phyloP scores from a whole-genome alignment of 768 basidiomycete species.

The Lactarius deliciosus region DNA sequence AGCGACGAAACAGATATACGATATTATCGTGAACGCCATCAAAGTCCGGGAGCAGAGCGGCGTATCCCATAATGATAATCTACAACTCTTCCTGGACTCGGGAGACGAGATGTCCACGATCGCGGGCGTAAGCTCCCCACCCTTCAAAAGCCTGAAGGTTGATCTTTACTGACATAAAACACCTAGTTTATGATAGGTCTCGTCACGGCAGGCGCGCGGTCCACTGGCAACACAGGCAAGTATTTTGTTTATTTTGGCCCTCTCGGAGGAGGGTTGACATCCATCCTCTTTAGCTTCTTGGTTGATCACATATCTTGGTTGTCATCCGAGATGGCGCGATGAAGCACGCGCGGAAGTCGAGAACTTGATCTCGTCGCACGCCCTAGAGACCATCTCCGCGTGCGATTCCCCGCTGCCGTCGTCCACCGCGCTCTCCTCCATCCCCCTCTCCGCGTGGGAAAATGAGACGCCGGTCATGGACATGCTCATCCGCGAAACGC shows the following conservation, averaged over 20 bases:
- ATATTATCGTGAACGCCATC: conserved; percentile 60
- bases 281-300: conserved; percentile 54
- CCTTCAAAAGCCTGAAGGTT: conserved; percentile 5
- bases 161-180: conserved; percentile 26
- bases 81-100: conserved; percentile 72
- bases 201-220: conserved; percentile 76
- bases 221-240: conserved; percentile 70
- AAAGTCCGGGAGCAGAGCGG: conserved; percentile 58
- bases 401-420: conserved; percentile 31
- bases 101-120: conserved; percentile 67
- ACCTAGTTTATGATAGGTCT: conserved; percentile 78
- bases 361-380: conserved; percentile 41
- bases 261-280: conserved; percentile 22
- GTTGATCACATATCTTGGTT: conserved; percentile 71
- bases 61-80: conserved; percentile 58
- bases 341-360: conserved; percentile 63
- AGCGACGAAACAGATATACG: conserved; percentile 75
- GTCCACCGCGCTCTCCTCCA: conserved; percentile 51
- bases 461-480: conserved; percentile 66
- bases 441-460: conserved; percentile 74
- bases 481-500: conserved; percentile 71
- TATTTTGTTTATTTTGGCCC: conserved; percentile 5
- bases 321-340: conserved; percentile 61
- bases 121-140: conserved; percentile 55
- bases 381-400: conserved; percentile 17